Percentiles rank a stretch among this genome's conserved stretches.
phyloP scores from a whole-genome alignment of 106 monocot species.

The Agapanthus africanus region DNA sequence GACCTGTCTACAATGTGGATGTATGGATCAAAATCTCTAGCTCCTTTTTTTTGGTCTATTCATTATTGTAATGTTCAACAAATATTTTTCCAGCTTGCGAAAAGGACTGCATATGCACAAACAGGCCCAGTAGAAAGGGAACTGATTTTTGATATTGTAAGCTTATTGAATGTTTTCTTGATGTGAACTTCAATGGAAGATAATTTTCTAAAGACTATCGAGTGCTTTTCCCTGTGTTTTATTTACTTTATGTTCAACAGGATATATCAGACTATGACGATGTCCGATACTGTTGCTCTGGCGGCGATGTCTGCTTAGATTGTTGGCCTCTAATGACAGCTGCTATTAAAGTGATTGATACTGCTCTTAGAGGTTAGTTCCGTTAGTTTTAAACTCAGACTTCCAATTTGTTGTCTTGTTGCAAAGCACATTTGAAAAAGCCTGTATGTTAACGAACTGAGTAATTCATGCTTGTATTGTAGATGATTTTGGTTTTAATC shows the following conservation, averaged over 20 bases:
- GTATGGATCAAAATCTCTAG: slow-evolving; percentile 21
- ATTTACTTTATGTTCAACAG: slow-evolving; percentile 22
- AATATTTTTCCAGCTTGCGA: slow-evolving; percentile 56
- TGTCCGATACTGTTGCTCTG: slow-evolving; percentile 93
- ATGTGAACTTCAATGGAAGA: slow-evolving; percentile 1
- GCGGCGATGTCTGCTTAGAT: slow-evolving; percentile 77
- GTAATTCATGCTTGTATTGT: slow-evolving; percentile 2
- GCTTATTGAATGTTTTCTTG: slow-evolving; percentile 12
- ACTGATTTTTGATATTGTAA: slow-evolving; percentile 98
- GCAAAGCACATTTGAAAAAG: background rate
- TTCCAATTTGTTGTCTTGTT: background rate
- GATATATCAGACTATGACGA: slow-evolving; percentile 98
- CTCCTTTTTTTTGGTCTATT: slow-evolving; percentile 5
- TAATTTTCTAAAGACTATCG: background rate
- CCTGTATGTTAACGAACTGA: background rate
- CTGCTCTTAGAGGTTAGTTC: slow-evolving; percentile 70
- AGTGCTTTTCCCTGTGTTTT: background rate
- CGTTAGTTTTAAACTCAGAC: background rate
- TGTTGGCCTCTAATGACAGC: slow-evolving; percentile 98
- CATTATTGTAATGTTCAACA: no score
- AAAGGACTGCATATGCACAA: slow-evolving; percentile 77
- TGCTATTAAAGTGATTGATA: slow-evolving; percentile 90
- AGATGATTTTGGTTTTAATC: slow-evolving; percentile 99
- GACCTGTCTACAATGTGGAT: slow-evolving; percentile 85
- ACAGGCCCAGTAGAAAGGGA: slow-evolving; percentile 83